These are phyloP conservation scores for Metschnikowia drakensbergensis DNA, from an alignment of 805 yeast species.

Conservation along the genomic window DNA sequence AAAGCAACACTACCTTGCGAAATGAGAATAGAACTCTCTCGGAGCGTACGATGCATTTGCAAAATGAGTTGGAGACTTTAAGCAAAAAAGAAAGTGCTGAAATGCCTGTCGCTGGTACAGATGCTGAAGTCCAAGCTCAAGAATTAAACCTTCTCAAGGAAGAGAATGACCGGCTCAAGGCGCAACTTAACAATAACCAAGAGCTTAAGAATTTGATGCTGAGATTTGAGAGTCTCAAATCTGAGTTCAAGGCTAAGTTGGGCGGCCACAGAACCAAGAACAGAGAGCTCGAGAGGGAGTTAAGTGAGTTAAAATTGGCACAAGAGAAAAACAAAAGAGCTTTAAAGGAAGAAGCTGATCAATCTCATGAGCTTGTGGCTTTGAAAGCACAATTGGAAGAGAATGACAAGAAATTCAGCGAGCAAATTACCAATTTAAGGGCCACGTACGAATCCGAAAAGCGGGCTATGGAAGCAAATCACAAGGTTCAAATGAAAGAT, in stretches of 20 bases:
- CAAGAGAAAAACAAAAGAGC: slow-evolving; percentile 9
- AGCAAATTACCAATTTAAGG: slow-evolving; percentile 16
- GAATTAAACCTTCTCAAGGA: slow-evolving; percentile 45
- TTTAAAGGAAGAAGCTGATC: slow-evolving; percentile 10
- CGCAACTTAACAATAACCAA: slow-evolving; percentile 17
- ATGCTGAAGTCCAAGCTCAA: slow-evolving; percentile 45
- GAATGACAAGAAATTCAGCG: slow-evolving; percentile 11
- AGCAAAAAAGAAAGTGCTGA: slow-evolving; percentile 30
- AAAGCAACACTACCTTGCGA: slow-evolving; percentile 63
- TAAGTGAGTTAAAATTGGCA: slow-evolving; percentile 10
- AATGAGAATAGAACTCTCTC: slow-evolving; percentile 37
- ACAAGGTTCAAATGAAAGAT: slow-evolving; percentile 22
- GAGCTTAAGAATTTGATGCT: slow-evolving; percentile 28
- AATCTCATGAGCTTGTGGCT: slow-evolving; percentile 7
- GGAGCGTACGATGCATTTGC: slow-evolving; percentile 32
- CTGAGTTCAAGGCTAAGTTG: slow-evolving; percentile 26
- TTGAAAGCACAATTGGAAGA: slow-evolving; percentile 6
- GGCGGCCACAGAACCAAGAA: slow-evolving; percentile 25
- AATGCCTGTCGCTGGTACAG: slow-evolving; percentile 21
- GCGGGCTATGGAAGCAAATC: slow-evolving; percentile 12
- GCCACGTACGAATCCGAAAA: slow-evolving; percentile 33
- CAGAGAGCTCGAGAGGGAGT: slow-evolving; percentile 23
- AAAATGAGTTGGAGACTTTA: slow-evolving; percentile 45
- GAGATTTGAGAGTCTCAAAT: slow-evolving; percentile 29
- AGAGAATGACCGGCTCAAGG: slow-evolving; percentile 60